A percentile compares a stretch with the other conserved stretches of the same genome.
phyloP scores from a whole-genome alignment of 805 yeast genomes.

The Isabelozyma heimii region DNA sequence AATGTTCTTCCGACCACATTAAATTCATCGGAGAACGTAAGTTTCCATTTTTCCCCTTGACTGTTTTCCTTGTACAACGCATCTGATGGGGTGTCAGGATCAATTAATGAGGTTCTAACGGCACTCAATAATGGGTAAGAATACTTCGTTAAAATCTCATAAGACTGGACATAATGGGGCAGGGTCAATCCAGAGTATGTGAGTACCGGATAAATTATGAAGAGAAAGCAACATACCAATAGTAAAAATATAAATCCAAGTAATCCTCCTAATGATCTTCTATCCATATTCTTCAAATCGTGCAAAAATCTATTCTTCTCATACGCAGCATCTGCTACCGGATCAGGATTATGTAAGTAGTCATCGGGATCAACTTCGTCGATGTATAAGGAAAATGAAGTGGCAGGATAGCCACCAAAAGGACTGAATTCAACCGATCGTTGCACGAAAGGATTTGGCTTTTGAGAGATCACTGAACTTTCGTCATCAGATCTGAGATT shows the following conservation, averaged over 20 bases:
- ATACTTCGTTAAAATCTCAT: slow-evolving; percentile 47
- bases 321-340: slow-evolving; percentile 83
- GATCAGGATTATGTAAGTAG: slow-evolving; percentile 94
- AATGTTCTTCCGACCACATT: slow-evolving; percentile 43
- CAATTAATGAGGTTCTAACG: slow-evolving; percentile 33
- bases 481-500: slow-evolving; percentile 9
- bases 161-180: slow-evolving; percentile 23
- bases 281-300: slow-evolving; percentile 68
- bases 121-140: slow-evolving; percentile 35
- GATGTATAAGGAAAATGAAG: slow-evolving; percentile 83
- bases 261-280: slow-evolving; percentile 58
- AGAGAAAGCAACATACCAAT: slow-evolving; percentile 63
- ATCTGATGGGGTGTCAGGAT: slow-evolving; percentile 40
- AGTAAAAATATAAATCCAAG: slow-evolving; percentile 56
- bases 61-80: slow-evolving; percentile 18
- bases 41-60: slow-evolving; percentile 53
- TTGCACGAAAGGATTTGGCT: slow-evolving; percentile 31
- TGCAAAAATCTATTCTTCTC: slow-evolving; percentile 66
- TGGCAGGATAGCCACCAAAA: slow-evolving; percentile 95
- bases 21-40: slow-evolving; percentile 42
- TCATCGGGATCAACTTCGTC: slow-evolving; percentile 96
- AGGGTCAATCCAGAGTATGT: slow-evolving; percentile 72
- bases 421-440: slow-evolving; percentile 68
- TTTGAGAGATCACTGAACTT: background rate
- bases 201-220: slow-evolving; percentile 77